Evolutionary conservation across 2,329 filamentous ascomycete genomes (phyloP), one percentile per base, ranked within the genome.

Genomic region (Botryotinia calthae): DNA sequence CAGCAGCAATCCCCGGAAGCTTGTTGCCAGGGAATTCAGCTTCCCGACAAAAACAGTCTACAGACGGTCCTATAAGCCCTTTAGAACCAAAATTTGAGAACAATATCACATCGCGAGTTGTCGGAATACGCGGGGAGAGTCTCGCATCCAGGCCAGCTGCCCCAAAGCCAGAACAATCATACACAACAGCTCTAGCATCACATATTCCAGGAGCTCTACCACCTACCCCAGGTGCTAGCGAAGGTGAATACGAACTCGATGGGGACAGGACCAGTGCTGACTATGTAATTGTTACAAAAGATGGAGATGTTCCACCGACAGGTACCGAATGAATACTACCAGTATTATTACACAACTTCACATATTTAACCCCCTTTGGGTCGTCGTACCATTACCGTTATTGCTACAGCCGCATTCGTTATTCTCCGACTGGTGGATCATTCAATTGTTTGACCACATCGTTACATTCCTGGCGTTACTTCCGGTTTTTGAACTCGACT

Each of bases 211-310:
- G 80, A 61, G 77, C 74, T 59, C 68, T 80, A 20, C 79, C 80
- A 68, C 80, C 80, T 2, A 81, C 80, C 42, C 80, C 80, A 54
- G 78, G 80, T 73, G 77, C 79, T 69, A 81, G 80, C 73, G 80
- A 81, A 79, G 80, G 80, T 80, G 78, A 80, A 77, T 79, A 79
- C 70, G 76, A 79, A 51, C 54, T 78, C 70, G 77, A 77, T 65
- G 63, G 64, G 31, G 42, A 68, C 42, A 75, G 66, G 69, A 74
- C 62, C 42, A 74, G 74, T 77, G 75, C 77, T 79, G 75, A 79
- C 77, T 68, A 56, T 68, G 51, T 62, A 42, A 62, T 67, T 51
- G 73, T 72, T 62, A 69, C 65, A 66, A 67, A 78, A 78, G 77
- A 79, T 76, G 78, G 77, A 71, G 78, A 79, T 64, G 70, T 69